A percentile compares a stretch with the other conserved stretches of the same genome.
These are phyloP conservation scores for Phytophthora syringae DNA, from an alignment of 352 stramenopile genomes.

Conservation along the genomic window DNA sequence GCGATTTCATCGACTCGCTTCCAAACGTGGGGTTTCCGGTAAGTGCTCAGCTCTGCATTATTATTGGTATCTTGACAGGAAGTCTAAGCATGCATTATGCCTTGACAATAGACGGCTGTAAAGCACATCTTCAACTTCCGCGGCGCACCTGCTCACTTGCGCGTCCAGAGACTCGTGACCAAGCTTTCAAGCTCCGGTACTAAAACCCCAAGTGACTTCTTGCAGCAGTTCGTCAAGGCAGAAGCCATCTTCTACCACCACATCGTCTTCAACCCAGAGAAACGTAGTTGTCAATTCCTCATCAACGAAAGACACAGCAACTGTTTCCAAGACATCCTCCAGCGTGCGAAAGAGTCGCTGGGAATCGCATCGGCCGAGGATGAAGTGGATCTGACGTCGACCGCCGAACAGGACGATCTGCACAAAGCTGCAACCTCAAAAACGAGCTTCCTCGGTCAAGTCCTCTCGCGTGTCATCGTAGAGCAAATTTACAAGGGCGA, in stretches of 20 bases:
- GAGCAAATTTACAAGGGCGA: constrained; percentile 57
- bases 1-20: constrained; percentile 79
- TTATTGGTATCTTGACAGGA: neutral
- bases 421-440: constrained; percentile 34
- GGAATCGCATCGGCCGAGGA: constrained; percentile 27
- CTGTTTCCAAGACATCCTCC: constrained; percentile 60
- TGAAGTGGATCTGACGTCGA: constrained; percentile 21
- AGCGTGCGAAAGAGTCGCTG: constrained; percentile 44
- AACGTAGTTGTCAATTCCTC: constrained; percentile 58
- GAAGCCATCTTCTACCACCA: constrained; percentile 86
- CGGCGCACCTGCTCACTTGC: constrained; percentile 56
- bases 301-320: constrained; percentile 52
- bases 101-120: constrained; percentile 56
- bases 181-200: constrained; percentile 60
- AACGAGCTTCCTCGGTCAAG: constrained; percentile 51
- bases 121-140: constrained; percentile 83
- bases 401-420: constrained; percentile 29
- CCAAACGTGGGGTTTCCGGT: constrained; percentile 81
- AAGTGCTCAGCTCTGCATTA: constrained; percentile 16
- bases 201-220: constrained; percentile 58
- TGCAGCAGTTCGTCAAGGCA: constrained; percentile 59
- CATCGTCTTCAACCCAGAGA: constrained; percentile 67
- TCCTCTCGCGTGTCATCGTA: constrained; percentile 44
- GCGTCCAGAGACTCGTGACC: constrained; percentile 65
- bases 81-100: neutral